Evolutionary conservation across 2,329 filamentous ascomycete genomes (phyloP).

Genomic region (Claviceps quebecensis): DNA sequence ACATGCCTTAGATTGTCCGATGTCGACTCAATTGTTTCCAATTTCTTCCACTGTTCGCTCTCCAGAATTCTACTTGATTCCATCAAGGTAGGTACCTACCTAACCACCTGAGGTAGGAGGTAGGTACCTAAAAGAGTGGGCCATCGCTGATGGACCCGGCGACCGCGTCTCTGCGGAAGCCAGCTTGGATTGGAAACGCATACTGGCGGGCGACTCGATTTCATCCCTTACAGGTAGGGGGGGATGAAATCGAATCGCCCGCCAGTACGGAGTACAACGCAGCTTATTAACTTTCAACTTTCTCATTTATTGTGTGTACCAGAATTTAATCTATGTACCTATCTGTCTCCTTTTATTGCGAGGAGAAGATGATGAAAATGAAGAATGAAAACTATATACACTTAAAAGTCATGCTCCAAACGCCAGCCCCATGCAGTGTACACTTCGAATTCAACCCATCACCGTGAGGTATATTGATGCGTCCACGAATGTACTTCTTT

Average conservation of each 20-base stretch:
- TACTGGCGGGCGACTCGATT: no score
- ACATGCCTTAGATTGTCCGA: neutral
- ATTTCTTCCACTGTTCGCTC: neutral
- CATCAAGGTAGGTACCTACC: neutral
- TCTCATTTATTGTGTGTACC: neutral
- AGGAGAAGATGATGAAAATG: constrained; percentile 7
- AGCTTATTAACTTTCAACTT: no score
- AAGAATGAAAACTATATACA: constrained; percentile 7
- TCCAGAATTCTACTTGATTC: neutral
- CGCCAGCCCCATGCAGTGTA: constrained; percentile 3
- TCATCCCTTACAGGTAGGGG: no score
- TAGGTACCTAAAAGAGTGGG: no score
- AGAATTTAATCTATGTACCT: constrained; percentile 7
- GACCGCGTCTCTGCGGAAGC: no score
- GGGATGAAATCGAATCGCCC: no score
- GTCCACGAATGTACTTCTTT: neutral
- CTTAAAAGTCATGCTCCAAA: constrained; percentile 7
- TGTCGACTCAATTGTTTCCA: neutral
- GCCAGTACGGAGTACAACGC: no score
- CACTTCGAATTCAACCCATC: neutral
- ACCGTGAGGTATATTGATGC: constrained; percentile 2
- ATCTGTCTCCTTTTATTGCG: constrained; percentile 9
- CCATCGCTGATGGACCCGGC: no score
- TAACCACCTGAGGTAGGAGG: no score
- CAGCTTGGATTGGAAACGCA: no score